These are phyloP conservation scores for Telfairia occidentalis DNA, from an alignment of 331 rosid species.

Conservation along the genomic window DNA sequence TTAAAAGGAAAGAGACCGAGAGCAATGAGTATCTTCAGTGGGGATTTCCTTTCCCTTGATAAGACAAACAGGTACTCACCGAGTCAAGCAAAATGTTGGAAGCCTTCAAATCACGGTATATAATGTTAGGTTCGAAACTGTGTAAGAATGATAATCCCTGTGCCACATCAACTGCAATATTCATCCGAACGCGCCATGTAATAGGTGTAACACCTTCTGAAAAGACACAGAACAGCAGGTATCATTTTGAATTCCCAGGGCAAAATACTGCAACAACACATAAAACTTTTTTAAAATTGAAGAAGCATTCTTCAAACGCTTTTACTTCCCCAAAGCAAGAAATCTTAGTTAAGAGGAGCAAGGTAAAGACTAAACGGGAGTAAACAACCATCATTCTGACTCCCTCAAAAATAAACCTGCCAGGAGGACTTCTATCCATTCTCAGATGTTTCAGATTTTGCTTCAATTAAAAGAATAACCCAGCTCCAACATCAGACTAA, in stretches of 20 bases:
- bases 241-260: not conserved
- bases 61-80: constrained; percentile 25
- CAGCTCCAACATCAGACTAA: not conserved
- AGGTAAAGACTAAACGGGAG: not conserved
- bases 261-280: not conserved
- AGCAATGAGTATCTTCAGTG: not conserved
- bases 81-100: constrained; percentile 79
- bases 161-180: constrained; percentile 62
- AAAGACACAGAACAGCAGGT: constrained; percentile 7
- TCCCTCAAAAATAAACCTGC: not conserved
- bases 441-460: not conserved
- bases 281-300: not conserved
- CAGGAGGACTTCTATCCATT: not conserved
- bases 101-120: constrained; percentile 87
- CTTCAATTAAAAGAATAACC: not conserved
- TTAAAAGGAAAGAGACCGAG: constrained; percentile 14
- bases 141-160: constrained; percentile 71
- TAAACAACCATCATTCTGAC: not conserved
- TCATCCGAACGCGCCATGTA: constrained; percentile 57
- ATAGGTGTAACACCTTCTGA: constrained; percentile 79
- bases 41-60: not conserved
- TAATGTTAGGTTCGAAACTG: constrained; percentile 57
- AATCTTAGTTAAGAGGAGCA: not conserved
- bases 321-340: not conserved
- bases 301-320: not conserved